Percentiles rank a stretch among this genome's conserved stretches.
Evolutionary conservation across 495 filamentous ascomycete species (phyloP).

Genomic region (Trichocladium uniseriatum): DNA sequence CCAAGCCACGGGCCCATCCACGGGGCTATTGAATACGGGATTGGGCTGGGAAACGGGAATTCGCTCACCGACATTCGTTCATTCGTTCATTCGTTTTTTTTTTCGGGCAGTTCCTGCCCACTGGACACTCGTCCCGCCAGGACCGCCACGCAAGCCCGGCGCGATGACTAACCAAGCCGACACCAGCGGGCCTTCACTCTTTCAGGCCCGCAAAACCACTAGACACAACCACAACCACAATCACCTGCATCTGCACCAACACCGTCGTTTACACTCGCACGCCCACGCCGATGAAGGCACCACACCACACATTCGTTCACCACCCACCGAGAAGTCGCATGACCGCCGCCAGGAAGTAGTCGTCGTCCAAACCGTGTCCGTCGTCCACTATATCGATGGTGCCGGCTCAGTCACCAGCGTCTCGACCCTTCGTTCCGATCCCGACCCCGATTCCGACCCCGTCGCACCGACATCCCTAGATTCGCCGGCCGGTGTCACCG

Average conservation of each 20-base stretch:
- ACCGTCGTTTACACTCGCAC: conserved; percentile 19
- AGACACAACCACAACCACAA: conserved; percentile 20
- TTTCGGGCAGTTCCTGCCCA: conserved; percentile 8
- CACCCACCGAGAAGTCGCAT: conserved; percentile 21
- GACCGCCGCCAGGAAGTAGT: conserved; percentile 53
- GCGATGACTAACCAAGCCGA: conserved; percentile 38
- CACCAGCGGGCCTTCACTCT: conserved; percentile 42
- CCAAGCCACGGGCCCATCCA: conserved; percentile 8
- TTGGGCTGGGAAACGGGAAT: conserved; percentile 9
- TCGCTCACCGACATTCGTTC: conserved; percentile 1
- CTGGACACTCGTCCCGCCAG: conserved; percentile 11
- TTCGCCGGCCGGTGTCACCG: conserved; percentile 16
- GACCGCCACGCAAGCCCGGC: conserved; percentile 21
- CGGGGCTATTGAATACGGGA: conserved; percentile 22
- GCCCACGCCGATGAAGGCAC: neutral
- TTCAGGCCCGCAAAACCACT: conserved; percentile 38
- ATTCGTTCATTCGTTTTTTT: too few species aligned
- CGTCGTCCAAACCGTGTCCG: conserved; percentile 72
- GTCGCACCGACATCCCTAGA: conserved; percentile 10
- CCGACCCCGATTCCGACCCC: conserved; percentile 11
- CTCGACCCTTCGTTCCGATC: conserved; percentile 28
- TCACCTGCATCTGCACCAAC: conserved; percentile 22
- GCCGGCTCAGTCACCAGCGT: conserved; percentile 33
- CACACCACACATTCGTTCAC: conserved; percentile 31
- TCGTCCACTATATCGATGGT: conserved; percentile 42